These are phyloP conservation scores for Waltergamsia citrina DNA, from an alignment of 2,329 filamentous ascomycete species.

Conservation along the genomic window DNA sequence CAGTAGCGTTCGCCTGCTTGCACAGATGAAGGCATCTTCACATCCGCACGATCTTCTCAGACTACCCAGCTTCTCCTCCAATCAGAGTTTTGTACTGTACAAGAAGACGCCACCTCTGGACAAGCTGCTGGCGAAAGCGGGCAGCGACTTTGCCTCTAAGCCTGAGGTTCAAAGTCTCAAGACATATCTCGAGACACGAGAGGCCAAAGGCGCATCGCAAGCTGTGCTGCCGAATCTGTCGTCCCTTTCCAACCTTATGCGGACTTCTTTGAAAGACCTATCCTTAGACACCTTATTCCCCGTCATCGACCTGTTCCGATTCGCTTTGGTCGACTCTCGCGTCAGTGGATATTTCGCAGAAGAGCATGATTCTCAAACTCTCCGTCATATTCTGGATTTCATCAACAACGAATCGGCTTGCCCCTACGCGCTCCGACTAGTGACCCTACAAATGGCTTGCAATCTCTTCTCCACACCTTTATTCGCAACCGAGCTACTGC, in stretches of 20 bases:
- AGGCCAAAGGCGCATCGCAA: slow-evolving; percentile 49
- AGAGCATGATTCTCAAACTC: slow-evolving; percentile 55
- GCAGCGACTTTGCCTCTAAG: slow-evolving; percentile 41
- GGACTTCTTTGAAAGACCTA: slow-evolving; percentile 41
- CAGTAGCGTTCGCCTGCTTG: slow-evolving; percentile 62
- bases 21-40: slow-evolving; percentile 64
- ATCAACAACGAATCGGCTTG: slow-evolving; percentile 49
- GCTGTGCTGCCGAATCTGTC: slow-evolving; percentile 62
- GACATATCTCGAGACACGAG: slow-evolving; percentile 59
- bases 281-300: slow-evolving; percentile 64
- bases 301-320: slow-evolving; percentile 75
- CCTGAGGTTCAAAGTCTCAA: slow-evolving; percentile 54
- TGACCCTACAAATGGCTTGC: slow-evolving; percentile 73
- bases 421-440: slow-evolving; percentile 75
- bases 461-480: slow-evolving; percentile 75
- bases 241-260: slow-evolving; percentile 53
- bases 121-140: slow-evolving; percentile 76
- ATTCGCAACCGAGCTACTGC: slow-evolving; percentile 55
- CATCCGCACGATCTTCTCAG: slow-evolving; percentile 68
- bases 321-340: slow-evolving; percentile 66
- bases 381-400: slow-evolving; percentile 50
- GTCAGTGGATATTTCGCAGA: slow-evolving; percentile 77
- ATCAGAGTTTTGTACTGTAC: slow-evolving; percentile 61
- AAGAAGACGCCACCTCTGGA: slow-evolving; percentile 71
- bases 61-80: slow-evolving; percentile 58